Evolutionary conservation across 805 yeast species (phyloP), one percentile per base, ranked within the genome.

Genomic region (Candida coleopterorum): DNA sequence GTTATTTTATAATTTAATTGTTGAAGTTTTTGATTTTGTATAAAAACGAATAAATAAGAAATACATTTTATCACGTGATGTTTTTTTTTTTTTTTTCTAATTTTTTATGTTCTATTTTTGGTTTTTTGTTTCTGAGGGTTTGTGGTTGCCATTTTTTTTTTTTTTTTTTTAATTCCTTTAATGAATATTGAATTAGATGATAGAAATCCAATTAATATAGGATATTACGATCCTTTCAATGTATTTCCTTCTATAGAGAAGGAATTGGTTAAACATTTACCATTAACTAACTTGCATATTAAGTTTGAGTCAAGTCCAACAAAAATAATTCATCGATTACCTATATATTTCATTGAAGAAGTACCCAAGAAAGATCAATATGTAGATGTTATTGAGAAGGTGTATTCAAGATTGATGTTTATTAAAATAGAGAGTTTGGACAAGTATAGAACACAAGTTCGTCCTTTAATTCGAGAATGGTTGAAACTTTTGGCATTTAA

Each of bases 391-490:
- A 8, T 4, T 6, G 7, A 25, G 4, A 40, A 34, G 25, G 77
- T 84, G 1, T 78, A 81, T 46, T 62, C 85, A 31, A 72, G 81
- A 44, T 51, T 88, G 15, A 79, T 90, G 65, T 74, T 89, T 38
- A 69, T 90, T 6, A 72, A 72, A 38, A 75, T 81, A 41, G 78
- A 75, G 4, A 75, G 74, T 29, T 55, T 82, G 14, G 97, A 90
- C 11, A 75, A 75, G 1, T 90, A 90, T 56, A 68, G 94, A 41
- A 57, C 82, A 0, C 85, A 81, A 49, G 87, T 84, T 1, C 72
- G 98, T 26, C 95, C 95, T 1, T 63, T 87, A 45, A 76, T 89
- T 16, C 72, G 70, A 32, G 93, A 83, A 46, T 93, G 98, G 97
- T 63, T 85, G 18, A 65, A 71, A 30, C 50, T 65, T 27, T 45